Conservation (phyloP, 176 grass and related monocot species). For the Zoysia japonica region DNA sequence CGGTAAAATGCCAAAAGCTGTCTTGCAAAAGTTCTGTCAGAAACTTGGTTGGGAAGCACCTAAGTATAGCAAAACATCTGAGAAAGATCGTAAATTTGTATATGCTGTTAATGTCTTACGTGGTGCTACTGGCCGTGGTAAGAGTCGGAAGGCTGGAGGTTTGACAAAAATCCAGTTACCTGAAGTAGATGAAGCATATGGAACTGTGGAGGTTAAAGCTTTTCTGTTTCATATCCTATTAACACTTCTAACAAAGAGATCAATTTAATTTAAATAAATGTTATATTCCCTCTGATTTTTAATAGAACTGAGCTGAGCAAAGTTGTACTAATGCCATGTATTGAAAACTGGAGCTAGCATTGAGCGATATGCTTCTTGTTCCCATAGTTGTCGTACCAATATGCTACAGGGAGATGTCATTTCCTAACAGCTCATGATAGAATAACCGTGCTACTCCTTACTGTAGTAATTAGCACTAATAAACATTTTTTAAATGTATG, state of each 20-base stretch:
- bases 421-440: conserved; percentile 16
- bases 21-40: conserved; percentile 88
- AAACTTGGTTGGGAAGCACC: conserved; percentile 95
- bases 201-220: conserved; percentile 73
- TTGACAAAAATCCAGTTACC: conserved; percentile 78
- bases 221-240: conserved; percentile 22
- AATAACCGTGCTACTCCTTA: conserved; percentile 24
- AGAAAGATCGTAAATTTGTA: conserved; percentile 72
- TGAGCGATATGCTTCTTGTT: conserved; percentile 19
- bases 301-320: not conserved
- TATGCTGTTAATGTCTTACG: conserved; percentile 89
- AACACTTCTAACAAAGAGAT: conserved; percentile 17
- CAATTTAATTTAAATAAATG: not conserved
- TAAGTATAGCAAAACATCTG: conserved; percentile 81
- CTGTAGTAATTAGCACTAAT: not conserved
- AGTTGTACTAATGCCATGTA: not conserved
- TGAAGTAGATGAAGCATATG: conserved; percentile 64
- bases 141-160: conserved; percentile 90
- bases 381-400: not conserved
- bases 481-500: conserved; percentile 37
- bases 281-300: not conserved
- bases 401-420: conserved; percentile 7
- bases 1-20: conserved; percentile 75
- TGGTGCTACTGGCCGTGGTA: conserved; percentile 80
- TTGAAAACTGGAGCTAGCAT: not conserved